Evolutionary conservation across 208 protist genomes (phyloP), one percentile per base, ranked within the genome.

Genomic region (Lotmaria passim): DNA sequence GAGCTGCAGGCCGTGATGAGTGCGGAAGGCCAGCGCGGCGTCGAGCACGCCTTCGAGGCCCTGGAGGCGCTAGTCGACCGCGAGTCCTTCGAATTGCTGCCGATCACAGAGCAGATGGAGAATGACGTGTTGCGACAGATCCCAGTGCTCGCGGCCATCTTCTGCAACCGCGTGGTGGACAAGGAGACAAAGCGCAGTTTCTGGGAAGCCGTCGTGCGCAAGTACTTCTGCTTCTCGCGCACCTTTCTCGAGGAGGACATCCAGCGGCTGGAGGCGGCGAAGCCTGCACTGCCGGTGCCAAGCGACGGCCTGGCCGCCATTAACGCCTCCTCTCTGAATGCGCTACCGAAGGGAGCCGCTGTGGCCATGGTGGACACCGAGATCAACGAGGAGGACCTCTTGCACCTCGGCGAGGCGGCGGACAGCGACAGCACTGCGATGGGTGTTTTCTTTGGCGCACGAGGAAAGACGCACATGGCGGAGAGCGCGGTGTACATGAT

Each of bases 211-310:
- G 86, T 93, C 7, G 87, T 92, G 50, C 84, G 83, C 50, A 91
- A 91, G 70, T 91, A 93, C 73, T 93, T 93, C 62, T 96, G 86
- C 80, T 93, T 93, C 46, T 82, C 90, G 4, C 78, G 86, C 28
- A 93, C 91, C 6, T 93, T 93, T 64, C 71, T 93, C 10, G 87
- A 93, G 64, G 85, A 92, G 36, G 86, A 93, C 36, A 70, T 91
- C 46, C 81, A 76, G 44, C 70, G 82, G 24, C 47, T 90, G 15
- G 76, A 75, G 38, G 33, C 70, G 26, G 53, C 60, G 30, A 56
- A 12, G 41, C 43, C 57, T 23, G 39, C 48, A 50, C 21, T 30
- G 44, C 43, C 44, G 44, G 44, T 53, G 59, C 44, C 43, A 10
- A 38, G 30, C 31, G 59, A 64, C 21, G 59, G 59, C 28, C 60